Conservation (phyloP, 306 rosid species). For the Abrus pulchellus region DNA sequence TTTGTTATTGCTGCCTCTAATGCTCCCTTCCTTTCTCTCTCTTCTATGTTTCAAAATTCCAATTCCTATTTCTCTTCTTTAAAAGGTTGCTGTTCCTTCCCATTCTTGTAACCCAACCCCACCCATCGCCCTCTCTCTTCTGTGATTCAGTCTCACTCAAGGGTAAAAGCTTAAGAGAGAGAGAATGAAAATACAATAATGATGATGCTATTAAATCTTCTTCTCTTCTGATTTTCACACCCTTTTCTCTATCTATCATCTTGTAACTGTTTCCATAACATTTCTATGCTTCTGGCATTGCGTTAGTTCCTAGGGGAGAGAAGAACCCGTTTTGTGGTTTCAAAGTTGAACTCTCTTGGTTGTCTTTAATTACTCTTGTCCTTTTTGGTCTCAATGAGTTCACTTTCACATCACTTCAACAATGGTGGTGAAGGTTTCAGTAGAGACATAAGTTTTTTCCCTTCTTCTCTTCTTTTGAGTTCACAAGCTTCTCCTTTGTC, state of each 20-base stretch:
- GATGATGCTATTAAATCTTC: neutral
- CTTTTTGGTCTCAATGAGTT: conserved; percentile 47
- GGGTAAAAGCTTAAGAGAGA: conserved; percentile 8
- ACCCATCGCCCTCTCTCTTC: conserved; percentile 37
- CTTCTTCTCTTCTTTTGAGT: conserved; percentile 33
- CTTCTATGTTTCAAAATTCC: conserved; percentile 30
- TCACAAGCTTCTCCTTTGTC: conserved; percentile 32
- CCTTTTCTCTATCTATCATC: neutral
- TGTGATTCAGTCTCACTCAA: conserved; percentile 33
- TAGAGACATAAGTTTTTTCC: conserved; percentile 48
- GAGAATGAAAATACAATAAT: conserved; percentile 34
- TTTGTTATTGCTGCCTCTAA: conserved; percentile 13
- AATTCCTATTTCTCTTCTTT: conserved; percentile 37
- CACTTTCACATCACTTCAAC: conserved; percentile 46
- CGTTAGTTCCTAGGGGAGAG: conserved; percentile 15
- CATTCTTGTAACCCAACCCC: conserved; percentile 45
- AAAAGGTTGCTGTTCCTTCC: conserved; percentile 41
- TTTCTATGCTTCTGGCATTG: conserved; percentile 37
- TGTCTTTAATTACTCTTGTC: neutral
- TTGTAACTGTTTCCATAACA: conserved; percentile 5
- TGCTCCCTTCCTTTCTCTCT: neutral
- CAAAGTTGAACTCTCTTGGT: conserved; percentile 21
- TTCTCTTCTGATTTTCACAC: conserved; percentile 23
- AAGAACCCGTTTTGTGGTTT: conserved; percentile 11
- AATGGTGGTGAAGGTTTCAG: conserved; percentile 41